phyloP scores from a whole-genome alignment of 2,329 filamentous ascomycete genomes.

The Penicillium sp. region DNA sequence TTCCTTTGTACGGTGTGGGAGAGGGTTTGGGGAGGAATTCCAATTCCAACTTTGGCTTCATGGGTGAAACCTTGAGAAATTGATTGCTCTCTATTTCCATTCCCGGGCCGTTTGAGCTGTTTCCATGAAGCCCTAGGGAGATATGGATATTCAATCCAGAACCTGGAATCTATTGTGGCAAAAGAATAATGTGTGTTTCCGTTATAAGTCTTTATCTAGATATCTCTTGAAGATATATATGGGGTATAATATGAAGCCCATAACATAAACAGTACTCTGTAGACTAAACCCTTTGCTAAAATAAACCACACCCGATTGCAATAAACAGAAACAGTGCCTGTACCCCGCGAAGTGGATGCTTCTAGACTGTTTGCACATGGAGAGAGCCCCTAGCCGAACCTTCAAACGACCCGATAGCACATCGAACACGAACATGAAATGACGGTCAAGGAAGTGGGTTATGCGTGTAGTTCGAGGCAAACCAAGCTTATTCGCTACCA shows the following conservation, averaged over 20 bases:
- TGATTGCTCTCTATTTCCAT: neutral
- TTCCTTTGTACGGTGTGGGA: neutral
- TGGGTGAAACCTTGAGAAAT: neutral
- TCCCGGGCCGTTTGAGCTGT: neutral
- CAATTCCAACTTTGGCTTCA: neutral
- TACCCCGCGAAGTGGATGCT: neutral
- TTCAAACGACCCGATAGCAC: neutral
- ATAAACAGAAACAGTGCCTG: neutral
- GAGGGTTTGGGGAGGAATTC: neutral
- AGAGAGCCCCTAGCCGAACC: neutral
- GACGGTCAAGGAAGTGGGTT: neutral
- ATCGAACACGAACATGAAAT: neutral
- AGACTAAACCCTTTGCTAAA: neutral
- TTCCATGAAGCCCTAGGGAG: neutral
- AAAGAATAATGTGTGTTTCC: neutral
- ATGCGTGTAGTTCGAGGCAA: neutral
- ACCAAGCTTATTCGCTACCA: neutral
- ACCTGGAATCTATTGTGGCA: neutral
- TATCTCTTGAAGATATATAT: neutral
- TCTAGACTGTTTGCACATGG: neutral
- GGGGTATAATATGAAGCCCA: neutral
- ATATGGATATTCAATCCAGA: neutral
- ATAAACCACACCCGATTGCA: neutral
- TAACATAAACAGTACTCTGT: neutral
- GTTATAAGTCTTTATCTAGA: neutral